Percentiles rank a stretch among this genome's conserved stretches.
Evolutionary conservation across 768 basidiomycete species (phyloP).

Genomic region (Tricholoma matsutake): DNA sequence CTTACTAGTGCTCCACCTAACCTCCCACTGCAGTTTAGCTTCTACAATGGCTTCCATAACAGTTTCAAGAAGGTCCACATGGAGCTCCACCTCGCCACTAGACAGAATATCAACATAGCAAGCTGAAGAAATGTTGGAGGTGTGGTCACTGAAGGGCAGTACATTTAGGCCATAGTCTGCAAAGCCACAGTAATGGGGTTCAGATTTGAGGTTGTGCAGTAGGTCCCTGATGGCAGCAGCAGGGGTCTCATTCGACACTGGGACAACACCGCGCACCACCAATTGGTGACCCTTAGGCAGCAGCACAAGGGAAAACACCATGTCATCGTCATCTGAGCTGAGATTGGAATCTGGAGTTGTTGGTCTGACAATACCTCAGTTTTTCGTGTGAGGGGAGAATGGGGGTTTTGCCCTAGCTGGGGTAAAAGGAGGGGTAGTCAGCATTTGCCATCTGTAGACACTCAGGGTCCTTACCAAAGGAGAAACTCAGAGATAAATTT

Average conservation of each 20-base stretch:
- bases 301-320: neutral
- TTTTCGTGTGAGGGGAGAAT: no score
- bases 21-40: slow-evolving; percentile 4
- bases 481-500: no score
- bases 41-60: neutral
- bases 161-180: neutral
- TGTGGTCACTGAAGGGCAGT: neutral
- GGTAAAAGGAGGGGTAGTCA: no score
- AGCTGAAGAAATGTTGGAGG: neutral
- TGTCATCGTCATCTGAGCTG: neutral
- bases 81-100: neutral
- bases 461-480: no score
- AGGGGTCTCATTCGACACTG: neutral
- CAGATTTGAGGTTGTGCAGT: neutral
- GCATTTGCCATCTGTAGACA: no score
- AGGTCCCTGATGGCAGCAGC: neutral
- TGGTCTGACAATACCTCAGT: no score
- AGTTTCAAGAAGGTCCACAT: neutral
- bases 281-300: neutral
- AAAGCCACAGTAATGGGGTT: neutral
- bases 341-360: no score
- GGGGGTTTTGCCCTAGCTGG: no score
- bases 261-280: neutral
- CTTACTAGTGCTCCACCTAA: slow-evolving; percentile 3
- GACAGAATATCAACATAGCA: no score